Evolutionary conservation across 495 filamentous ascomycete genomes (phyloP), one percentile per base, ranked within the genome.

Genomic region (Aspergillus avenaceus): DNA sequence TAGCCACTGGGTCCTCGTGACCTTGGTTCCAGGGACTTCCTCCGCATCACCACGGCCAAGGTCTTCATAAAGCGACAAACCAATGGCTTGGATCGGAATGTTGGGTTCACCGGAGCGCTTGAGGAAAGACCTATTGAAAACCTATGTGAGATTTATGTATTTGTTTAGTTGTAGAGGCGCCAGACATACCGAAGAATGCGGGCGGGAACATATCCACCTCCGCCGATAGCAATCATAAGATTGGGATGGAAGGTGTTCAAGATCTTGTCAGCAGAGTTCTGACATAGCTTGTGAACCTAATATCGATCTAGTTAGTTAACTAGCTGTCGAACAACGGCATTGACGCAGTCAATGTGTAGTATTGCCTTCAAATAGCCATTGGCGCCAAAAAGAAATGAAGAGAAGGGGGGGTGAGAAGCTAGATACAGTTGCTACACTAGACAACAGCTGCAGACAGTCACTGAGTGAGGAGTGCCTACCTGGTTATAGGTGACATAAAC

Each of bases 61-160:
- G 31, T 81, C 78, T 72, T 99, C 93, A 75, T 99, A 99, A 44
- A 99, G 84, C 21, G 91, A 96, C 40, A 99, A 85, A 41, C 93
- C 93, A 66, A 99, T 99, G 27, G 93, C 93, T 79, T 99, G 93
- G 70, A 99, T 99, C 50, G 93, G 92, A 66, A 99, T 99, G 73
- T 99, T 99, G 65, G 90, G 79, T 55, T 79, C 82, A 52, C 86
- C 88, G 44, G 87, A 78, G 61, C 84, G 82, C 77, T 96, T 97
- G 65, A 99, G 89, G 76, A 97, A 99, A 9, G 93, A 97, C 41
- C 80, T 84, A 49, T 55, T 32, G 0, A 29, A 21, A 22, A 37
- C 13, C 27, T 22, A 41, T 13, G 23, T 24, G 38, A 52, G 16
- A 54, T 34, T n/a, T 31, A 41, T 16, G 14, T 14, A 11, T 28